phyloP scores from a whole-genome alignment of 495 filamentous ascomycete species.

The Apodospora peruviana region DNA sequence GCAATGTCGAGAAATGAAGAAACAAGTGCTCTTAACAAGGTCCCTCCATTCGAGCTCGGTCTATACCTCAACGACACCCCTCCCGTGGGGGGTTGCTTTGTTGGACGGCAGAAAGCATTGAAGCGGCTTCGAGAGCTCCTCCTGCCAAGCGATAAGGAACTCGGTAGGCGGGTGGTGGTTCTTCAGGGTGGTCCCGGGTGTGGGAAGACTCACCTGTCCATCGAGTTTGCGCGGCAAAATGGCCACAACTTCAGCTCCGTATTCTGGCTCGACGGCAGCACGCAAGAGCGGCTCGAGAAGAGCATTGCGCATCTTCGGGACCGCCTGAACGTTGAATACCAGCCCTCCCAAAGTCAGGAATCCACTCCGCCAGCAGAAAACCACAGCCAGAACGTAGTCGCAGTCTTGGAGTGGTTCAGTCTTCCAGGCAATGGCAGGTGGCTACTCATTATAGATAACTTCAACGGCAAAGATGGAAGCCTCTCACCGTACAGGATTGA shows the following conservation, averaged over 20 bases:
- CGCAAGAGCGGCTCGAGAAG: slow-evolving; percentile 27
- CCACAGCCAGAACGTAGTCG: slow-evolving; percentile 21
- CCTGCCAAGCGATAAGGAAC: too few relatives aligned
- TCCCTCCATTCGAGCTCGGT: too few relatives aligned
- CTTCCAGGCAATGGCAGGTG: slow-evolving; percentile 27
- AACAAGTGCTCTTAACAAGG: too few relatives aligned
- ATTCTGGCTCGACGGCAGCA: slow-evolving; percentile 25
- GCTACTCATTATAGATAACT: slow-evolving; percentile 40
- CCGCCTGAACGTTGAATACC: slow-evolving; percentile 24
- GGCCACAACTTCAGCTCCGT: slow-evolving; percentile 15
- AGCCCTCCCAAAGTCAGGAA: slow-evolving; percentile 14
- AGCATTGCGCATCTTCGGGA: slow-evolving; percentile 24
- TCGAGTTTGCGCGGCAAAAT: slow-evolving; percentile 16
- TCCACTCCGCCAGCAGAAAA: slow-evolving; percentile 14
- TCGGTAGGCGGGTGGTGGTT: slow-evolving; percentile 17
- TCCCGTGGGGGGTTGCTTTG: too few relatives aligned
- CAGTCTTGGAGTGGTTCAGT: slow-evolving; percentile 30
- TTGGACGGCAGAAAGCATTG: too few relatives aligned
- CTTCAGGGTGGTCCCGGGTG: slow-evolving; percentile 21
- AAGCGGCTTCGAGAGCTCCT: too few relatives aligned
- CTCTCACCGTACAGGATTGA: too few relatives aligned
- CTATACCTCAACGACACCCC: too few relatives aligned
- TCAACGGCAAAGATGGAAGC: slow-evolving; percentile 27
- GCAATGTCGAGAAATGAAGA: too few relatives aligned
- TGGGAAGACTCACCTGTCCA: slow-evolving; percentile 21